These are phyloP conservation scores for Hericium coralloides DNA, from an alignment of 768 basidiomycete genomes.

Conservation along the genomic window DNA sequence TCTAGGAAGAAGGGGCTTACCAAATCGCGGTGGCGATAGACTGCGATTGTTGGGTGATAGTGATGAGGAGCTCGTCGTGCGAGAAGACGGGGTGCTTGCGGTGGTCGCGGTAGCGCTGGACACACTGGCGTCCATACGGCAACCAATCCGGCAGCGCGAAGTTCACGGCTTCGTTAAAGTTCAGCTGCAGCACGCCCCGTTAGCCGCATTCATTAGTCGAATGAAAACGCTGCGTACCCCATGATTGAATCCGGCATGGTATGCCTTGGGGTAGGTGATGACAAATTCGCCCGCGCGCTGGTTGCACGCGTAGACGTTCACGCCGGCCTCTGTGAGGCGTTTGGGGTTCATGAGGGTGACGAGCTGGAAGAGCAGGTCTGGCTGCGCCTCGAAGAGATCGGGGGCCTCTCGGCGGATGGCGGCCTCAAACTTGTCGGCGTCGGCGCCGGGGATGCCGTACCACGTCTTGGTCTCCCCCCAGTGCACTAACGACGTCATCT, in stretches of 20 bases:
- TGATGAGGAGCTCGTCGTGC: conserved; percentile 93
- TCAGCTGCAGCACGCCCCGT: conserved; percentile 46
- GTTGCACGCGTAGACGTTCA: conserved; percentile 89
- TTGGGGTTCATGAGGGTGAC: conserved; percentile 97
- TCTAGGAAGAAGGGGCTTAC: conserved; percentile 37
- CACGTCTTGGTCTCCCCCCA: conserved; percentile 99
- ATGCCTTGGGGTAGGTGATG: conserved; percentile 95
- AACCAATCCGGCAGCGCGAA: conserved; percentile 97
- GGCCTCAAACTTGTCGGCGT: conserved; percentile 93
- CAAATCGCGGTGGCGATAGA: conserved; percentile 90
- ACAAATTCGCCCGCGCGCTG: conserved; percentile 97
- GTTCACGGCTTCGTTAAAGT: conserved; percentile 99
- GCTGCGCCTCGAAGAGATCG: conserved; percentile 96
- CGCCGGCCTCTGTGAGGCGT: conserved; percentile 77
- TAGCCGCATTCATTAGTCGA: conserved; percentile 2
- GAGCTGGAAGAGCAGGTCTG: conserved; percentile 92
- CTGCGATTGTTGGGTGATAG: conserved; percentile 93
- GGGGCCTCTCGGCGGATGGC: conserved; percentile 94
- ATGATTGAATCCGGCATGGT: conserved; percentile 97
- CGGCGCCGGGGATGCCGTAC: conserved; percentile 96
- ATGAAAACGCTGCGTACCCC: conserved; percentile 51
- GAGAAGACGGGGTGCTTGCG: conserved; percentile 95
- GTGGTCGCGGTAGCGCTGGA: conserved; percentile 83
- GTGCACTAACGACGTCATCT: conserved; percentile 54
- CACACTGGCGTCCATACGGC: conserved; percentile 77